Percentiles rank a stretch among this genome's conserved stretches.
Evolutionary conservation across 1,284 basidiomycete species (phyloP).

Genomic region (Sphaerobolus stellatus): DNA sequence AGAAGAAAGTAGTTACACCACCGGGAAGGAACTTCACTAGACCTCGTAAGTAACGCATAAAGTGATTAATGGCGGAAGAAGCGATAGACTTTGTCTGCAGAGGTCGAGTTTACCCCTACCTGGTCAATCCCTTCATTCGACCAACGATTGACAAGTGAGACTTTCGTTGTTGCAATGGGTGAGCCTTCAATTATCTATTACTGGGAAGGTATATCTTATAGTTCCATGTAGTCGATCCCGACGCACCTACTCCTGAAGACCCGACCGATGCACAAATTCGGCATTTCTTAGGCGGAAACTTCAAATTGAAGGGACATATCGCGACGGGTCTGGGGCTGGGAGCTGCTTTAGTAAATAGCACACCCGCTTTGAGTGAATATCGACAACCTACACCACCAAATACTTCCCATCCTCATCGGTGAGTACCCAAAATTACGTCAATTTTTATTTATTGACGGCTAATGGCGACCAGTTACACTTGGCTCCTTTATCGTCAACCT

Average conservation of each 20-base stretch:
- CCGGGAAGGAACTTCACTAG: slow-evolving; percentile 40
- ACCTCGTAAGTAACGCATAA: slow-evolving; percentile 35
- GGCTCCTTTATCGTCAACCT: slow-evolving; percentile 49
- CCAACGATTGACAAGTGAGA: slow-evolving; percentile 25
- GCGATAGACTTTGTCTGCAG: slow-evolving; percentile 21
- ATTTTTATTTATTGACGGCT: background rate
- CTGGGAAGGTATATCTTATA: background rate
- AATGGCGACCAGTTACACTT: slow-evolving; percentile 36
- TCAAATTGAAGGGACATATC: slow-evolving; percentile 23
- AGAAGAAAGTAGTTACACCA: slow-evolving; percentile 38
- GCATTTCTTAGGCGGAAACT: slow-evolving; percentile 46
- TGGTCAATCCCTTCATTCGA: slow-evolving; percentile 36
- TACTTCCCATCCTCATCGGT: slow-evolving; percentile 52
- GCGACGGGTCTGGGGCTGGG: background rate
- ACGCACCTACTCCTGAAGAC: slow-evolving; percentile 49
- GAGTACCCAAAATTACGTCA: slow-evolving; percentile 21
- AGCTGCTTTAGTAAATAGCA: slow-evolving; percentile 38
- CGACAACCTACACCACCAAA: slow-evolving; percentile 45
- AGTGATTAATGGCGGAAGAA: background rate
- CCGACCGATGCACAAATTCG: slow-evolving; percentile 42
- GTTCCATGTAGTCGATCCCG: slow-evolving; percentile 35
- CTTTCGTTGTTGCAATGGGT: slow-evolving; percentile 46
- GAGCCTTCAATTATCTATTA: background rate
- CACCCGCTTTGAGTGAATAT: slow-evolving; percentile 44
- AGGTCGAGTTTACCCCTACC: slow-evolving; percentile 38